phyloP scores from a whole-genome alignment of 176 grass and related monocot genomes.

The Avena insularis region DNA sequence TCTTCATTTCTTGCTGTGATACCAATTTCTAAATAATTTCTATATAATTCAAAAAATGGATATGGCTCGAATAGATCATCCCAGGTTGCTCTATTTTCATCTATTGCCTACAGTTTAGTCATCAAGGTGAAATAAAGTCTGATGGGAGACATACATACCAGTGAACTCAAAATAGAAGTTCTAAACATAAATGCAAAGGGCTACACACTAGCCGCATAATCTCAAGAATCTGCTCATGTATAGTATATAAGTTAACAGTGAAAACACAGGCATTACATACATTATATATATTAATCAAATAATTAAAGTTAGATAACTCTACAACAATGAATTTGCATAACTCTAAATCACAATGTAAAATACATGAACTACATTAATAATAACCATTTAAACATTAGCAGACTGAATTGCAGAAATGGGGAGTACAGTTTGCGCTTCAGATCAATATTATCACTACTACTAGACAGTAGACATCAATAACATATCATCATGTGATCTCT shows the following conservation, averaged over 20 bases:
- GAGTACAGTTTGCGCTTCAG: not conserved
- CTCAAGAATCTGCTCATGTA: not conserved
- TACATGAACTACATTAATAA: slow-evolving; percentile 7
- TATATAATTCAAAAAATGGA: slow-evolving; percentile 92
- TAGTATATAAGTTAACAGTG: not conserved
- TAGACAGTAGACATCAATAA: not conserved
- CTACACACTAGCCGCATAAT: slow-evolving; percentile 7
- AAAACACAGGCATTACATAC: slow-evolving; percentile 24
- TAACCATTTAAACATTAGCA: not conserved
- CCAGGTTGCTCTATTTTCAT: slow-evolving; percentile 72
- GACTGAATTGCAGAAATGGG: not conserved
- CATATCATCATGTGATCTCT: not conserved
- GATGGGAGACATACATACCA: not conserved
- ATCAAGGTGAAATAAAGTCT: slow-evolving; percentile 17
- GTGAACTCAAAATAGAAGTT: slow-evolving; percentile 9
- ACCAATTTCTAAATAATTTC: slow-evolving; percentile 80
- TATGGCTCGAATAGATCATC: slow-evolving; percentile 73
- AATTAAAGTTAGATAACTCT: slow-evolving; percentile 33
- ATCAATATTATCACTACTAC: slow-evolving; percentile 4
- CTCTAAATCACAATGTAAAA: slow-evolving; percentile 7
- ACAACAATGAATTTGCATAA: slow-evolving; percentile 18
- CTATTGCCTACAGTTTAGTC: slow-evolving; percentile 69
- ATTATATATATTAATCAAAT: not conserved
- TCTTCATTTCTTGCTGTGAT: slow-evolving; percentile 79
- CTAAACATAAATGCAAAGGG: slow-evolving; percentile 22